Percentiles rank a stretch among this genome's conserved stretches.
Evolutionary conservation across 176 grass and related monocot species (phyloP).

Genomic region (Oryza glaberrima): DNA sequence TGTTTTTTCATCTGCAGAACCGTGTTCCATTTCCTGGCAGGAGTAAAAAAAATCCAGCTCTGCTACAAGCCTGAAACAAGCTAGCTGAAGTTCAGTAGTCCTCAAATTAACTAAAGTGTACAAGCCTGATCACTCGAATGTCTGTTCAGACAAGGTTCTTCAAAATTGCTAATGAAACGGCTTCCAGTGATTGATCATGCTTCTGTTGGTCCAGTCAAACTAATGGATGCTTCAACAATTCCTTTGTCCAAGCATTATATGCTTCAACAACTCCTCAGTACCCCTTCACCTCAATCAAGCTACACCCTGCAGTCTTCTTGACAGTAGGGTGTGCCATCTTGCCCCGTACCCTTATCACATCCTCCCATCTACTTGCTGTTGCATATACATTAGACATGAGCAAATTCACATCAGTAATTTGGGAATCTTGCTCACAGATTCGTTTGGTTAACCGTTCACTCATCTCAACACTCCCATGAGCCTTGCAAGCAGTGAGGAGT

Average conservation of each 20-base stretch:
- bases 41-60: constrained; percentile 39
- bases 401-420: constrained; percentile 52
- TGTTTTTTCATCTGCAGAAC: constrained; percentile 44
- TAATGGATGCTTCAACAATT: constrained; percentile 25
- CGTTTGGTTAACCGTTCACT: constrained; percentile 52
- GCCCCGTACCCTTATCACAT: constrained; percentile 54
- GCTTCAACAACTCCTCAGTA: neutral
- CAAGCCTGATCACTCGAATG: constrained; percentile 15
- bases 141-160: neutral
- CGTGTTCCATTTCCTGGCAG: constrained; percentile 26
- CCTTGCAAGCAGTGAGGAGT: constrained; percentile 62
- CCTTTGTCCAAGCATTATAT: constrained; percentile 17
- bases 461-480: constrained; percentile 59
- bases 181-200: neutral
- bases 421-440: constrained; percentile 41
- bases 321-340: constrained; percentile 53
- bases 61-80: neutral
- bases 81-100: neutral
- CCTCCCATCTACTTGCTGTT: constrained; percentile 59
- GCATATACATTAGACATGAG: constrained; percentile 76
- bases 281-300: constrained; percentile 61
- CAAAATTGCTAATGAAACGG: constrained; percentile 6
- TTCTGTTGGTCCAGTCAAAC: neutral
- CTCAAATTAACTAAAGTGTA: constrained; percentile 6
- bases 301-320: constrained; percentile 77